Conservation (phyloP, 148 eudicot genomes). For the Fagopyrum homotropicum region DNA sequence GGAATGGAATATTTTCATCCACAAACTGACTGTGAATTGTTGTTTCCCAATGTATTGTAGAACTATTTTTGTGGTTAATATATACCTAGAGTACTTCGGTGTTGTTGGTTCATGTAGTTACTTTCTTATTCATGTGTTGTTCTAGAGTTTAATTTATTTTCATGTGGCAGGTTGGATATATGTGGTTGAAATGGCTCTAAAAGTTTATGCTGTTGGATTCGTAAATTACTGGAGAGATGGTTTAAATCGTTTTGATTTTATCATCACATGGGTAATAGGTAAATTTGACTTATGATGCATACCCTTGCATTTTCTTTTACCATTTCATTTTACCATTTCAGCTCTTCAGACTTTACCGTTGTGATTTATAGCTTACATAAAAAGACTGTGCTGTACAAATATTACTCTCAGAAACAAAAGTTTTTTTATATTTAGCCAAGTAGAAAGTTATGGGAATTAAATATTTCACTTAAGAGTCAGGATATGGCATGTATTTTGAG, state of each 20-base stretch:
- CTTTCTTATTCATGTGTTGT: slow-evolving; percentile 1
- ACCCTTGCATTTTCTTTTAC: too few species aligned
- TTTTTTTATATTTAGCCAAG: neutral
- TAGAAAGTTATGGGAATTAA: neutral
- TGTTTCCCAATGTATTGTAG: neutral
- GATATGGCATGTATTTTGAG: neutral
- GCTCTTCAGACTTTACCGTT: neutral
- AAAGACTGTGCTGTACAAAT: neutral
- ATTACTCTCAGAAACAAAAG: neutral
- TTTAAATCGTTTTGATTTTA: slow-evolving; percentile 85
- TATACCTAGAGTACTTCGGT: neutral
- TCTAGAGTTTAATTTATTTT: slow-evolving; percentile 10
- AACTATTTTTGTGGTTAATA: neutral
- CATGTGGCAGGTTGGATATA: slow-evolving; percentile 74
- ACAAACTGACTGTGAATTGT: neutral
- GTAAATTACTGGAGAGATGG: slow-evolving; percentile 97
- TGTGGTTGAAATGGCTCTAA: slow-evolving; percentile 82
- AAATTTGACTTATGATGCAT: slow-evolving; percentile 11
- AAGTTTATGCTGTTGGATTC: slow-evolving; percentile 77
- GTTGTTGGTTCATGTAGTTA: neutral
- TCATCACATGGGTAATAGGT: slow-evolving; percentile 95
- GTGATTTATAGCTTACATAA: neutral
- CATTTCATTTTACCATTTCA: neutral
- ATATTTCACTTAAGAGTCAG: neutral
- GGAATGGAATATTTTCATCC: neutral